Evolutionary conservation across 345 rosid genomes (phyloP).

Genomic region (Salix viminalis): DNA sequence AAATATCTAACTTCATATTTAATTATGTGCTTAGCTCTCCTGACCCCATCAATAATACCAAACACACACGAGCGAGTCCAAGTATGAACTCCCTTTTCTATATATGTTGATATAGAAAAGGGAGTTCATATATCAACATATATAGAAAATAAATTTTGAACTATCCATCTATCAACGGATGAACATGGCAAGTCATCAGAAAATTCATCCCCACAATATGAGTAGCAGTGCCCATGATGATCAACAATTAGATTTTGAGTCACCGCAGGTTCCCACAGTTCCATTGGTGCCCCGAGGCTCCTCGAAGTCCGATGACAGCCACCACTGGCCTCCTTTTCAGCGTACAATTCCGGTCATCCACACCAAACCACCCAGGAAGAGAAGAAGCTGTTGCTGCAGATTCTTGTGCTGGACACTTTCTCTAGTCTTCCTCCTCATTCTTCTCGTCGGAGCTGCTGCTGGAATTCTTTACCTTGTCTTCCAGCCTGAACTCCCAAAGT

Average conservation of each 20-base stretch:
- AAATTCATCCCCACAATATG: slow-evolving; percentile 48
- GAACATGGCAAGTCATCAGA: slow-evolving; percentile 46
- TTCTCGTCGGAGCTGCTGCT: slow-evolving; percentile 32
- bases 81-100: too few species aligned
- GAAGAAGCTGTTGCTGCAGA: slow-evolving; percentile 50
- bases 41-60: too few species aligned
- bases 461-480: slow-evolving; percentile 70
- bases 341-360: slow-evolving; percentile 35
- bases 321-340: slow-evolving; percentile 26
- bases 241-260: slow-evolving; percentile 40
- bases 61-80: too few species aligned
- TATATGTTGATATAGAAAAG: too few species aligned
- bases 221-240: background rate
- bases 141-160: too few species aligned
- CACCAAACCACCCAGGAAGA: slow-evolving; percentile 43
- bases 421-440: slow-evolving; percentile 43
- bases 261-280: slow-evolving; percentile 38
- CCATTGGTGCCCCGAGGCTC: slow-evolving; percentile 50
- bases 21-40: too few species aligned
- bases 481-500: slow-evolving; percentile 73
- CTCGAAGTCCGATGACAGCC: slow-evolving; percentile 40
- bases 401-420: slow-evolving; percentile 66
- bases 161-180: background rate
- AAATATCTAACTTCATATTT: background rate
- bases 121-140: too few species aligned